Conservation (phyloP, 202 grass and related monocot species). For the Setaria viridis region DNA sequence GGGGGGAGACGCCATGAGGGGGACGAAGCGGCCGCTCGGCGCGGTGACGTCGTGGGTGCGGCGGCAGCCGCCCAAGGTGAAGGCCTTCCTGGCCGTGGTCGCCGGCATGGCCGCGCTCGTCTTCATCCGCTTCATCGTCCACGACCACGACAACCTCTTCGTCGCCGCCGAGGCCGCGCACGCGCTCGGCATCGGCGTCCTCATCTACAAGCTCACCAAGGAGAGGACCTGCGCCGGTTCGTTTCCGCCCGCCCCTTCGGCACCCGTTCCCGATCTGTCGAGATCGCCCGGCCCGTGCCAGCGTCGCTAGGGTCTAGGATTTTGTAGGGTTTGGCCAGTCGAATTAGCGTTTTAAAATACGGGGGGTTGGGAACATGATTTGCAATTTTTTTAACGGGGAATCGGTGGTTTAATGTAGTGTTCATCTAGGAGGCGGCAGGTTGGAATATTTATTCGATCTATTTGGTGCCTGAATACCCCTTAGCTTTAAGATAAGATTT, state of each 20-base stretch:
- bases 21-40: constrained; percentile 69
- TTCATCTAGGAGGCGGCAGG: constrained; percentile 5
- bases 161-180: constrained; percentile 93
- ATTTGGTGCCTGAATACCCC: background rate
- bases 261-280: constrained; percentile 27
- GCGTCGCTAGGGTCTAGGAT: constrained; percentile 13
- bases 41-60: constrained; percentile 78
- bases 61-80: constrained; percentile 94
- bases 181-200: constrained; percentile 86
- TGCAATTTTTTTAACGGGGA: background rate
- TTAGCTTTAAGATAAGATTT: constrained; percentile 16
- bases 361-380: background rate
- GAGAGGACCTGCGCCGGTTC: constrained; percentile 98
- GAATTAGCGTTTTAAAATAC: background rate
- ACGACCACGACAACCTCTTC: constrained; percentile 99
- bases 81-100: constrained; percentile 93
- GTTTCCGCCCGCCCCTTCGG: constrained; percentile 2
- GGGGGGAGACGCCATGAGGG: constrained; percentile 62
- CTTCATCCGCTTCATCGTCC: constrained; percentile 94
- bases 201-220: constrained; percentile 98
- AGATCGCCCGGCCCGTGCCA: constrained; percentile 25
- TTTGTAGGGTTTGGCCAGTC: background rate
- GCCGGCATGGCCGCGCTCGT: constrained; percentile 93
- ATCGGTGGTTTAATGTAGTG: background rate
- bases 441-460: constrained; percentile 41